Conservation (phyloP, 176 grass and related monocot species). For the Carex parvula region DNA sequence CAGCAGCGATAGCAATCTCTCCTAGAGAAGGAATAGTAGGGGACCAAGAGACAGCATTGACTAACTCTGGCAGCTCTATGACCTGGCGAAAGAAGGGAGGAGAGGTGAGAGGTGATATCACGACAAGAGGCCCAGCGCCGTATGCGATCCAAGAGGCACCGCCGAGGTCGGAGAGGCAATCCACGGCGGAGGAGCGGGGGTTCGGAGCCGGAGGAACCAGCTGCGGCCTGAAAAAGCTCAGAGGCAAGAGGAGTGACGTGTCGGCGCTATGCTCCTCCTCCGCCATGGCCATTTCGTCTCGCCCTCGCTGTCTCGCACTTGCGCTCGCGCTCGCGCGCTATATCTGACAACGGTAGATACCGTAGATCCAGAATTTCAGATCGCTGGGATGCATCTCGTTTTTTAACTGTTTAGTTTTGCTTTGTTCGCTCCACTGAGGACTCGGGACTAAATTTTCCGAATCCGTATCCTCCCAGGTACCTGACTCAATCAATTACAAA, state of each 20-base stretch:
- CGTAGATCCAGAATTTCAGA: conserved; percentile 1
- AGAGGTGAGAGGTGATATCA: conserved; percentile 67
- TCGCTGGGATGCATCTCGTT: background rate
- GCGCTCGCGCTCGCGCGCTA: background rate
- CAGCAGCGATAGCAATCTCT: conserved; percentile 51
- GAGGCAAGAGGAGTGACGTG: conserved; percentile 36
- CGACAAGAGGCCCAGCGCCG: conserved; percentile 61
- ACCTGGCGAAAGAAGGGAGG: conserved; percentile 74
- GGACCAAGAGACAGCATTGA: conserved; percentile 78
- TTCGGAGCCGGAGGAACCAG: conserved; percentile 72
- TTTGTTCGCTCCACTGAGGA: background rate
- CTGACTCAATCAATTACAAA: too few species aligned
- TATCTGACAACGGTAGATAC: conserved; percentile 1
- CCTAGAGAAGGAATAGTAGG: conserved; percentile 33
- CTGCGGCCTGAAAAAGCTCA: conserved; percentile 49
- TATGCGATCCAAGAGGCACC: conserved; percentile 76
- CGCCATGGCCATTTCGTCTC: conserved; percentile 9
- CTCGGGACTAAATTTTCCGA: too few species aligned
- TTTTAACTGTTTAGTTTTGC: background rate
- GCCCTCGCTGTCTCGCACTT: background rate
- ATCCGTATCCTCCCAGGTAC: too few species aligned
- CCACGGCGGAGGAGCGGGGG: conserved; percentile 44
- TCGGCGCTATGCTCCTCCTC: background rate
- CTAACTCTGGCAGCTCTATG: conserved; percentile 49
- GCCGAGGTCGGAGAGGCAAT: conserved; percentile 71